A percentile compares a stretch with the other conserved stretches of the same genome.
These are phyloP conservation scores for Xerocomellus intermedius DNA, from an alignment of 768 basidiomycete species.

Conservation along the genomic window DNA sequence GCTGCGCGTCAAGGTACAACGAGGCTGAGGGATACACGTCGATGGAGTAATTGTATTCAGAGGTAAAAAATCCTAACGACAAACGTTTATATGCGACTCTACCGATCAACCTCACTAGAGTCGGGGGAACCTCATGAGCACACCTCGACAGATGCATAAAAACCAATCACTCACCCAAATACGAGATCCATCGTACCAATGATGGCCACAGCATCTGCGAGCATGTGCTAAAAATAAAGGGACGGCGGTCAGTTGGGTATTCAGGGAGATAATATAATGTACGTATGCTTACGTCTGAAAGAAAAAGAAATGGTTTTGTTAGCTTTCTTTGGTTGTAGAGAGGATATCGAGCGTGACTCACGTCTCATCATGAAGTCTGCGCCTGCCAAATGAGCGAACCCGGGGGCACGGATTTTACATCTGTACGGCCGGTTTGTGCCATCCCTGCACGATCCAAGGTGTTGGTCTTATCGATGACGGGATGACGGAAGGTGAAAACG, in stretches of 20 bases:
- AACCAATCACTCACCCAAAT: slow-evolving; percentile 69
- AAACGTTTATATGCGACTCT: slow-evolving; percentile 12
- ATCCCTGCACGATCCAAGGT: slow-evolving; percentile 49
- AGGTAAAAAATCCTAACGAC: neutral
- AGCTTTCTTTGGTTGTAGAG: neutral
- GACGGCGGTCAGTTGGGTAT: slow-evolving; percentile 13
- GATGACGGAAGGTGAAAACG: slow-evolving; percentile 27
- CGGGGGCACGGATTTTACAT: slow-evolving; percentile 96
- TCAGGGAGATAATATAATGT: neutral
- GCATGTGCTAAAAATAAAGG: slow-evolving; percentile 65
- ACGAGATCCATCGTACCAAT: slow-evolving; percentile 99
- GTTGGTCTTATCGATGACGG: neutral
- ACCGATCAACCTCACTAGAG: slow-evolving; percentile 33
- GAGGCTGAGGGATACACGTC: neutral
- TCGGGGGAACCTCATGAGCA: neutral
- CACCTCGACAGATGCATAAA: neutral
- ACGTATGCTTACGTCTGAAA: slow-evolving; percentile 36
- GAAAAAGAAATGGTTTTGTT: slow-evolving; percentile 12
- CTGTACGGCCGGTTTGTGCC: slow-evolving; percentile 95
- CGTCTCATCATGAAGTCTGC: slow-evolving; percentile 98
- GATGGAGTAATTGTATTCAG: slow-evolving; percentile 7
- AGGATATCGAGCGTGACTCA: slow-evolving; percentile 37
- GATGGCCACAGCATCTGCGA: slow-evolving; percentile 94
- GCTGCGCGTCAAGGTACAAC: neutral
- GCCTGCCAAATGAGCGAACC: slow-evolving; percentile 93